Percentiles rank a stretch among this genome's conserved stretches.
Conservation (phyloP, 345 rosid genomes). For the Brassica napus region DNA sequence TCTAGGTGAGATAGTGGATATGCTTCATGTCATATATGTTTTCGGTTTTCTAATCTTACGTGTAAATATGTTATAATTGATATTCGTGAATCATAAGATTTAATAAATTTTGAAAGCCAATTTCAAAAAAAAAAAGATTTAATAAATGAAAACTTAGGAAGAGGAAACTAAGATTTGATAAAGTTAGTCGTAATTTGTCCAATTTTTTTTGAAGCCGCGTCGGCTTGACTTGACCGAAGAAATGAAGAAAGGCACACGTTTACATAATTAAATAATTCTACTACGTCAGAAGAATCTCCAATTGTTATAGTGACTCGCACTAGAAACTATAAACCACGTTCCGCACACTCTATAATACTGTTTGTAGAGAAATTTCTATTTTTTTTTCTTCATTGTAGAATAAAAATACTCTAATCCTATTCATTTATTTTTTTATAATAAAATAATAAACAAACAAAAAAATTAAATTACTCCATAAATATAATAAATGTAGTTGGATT, state of each 20-base stretch:
- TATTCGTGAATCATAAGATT: background rate
- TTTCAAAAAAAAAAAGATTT: no score
- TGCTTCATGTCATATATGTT: constrained; percentile 3
- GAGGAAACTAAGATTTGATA: constrained; percentile 11
- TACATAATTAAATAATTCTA: background rate
- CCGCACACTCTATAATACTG: constrained; percentile 28
- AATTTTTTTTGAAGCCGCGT: constrained; percentile 29
- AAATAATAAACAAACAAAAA: no score
- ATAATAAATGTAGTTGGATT: no score
- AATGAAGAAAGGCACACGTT: constrained; percentile 24
- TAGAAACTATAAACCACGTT: constrained; percentile 35
- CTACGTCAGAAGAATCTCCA: background rate
- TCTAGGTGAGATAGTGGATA: constrained; percentile 11
- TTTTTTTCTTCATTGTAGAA: no score
- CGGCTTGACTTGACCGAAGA: constrained; percentile 40
- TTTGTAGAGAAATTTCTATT: no score
- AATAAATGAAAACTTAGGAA: constrained; percentile 1
- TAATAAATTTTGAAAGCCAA: no score
- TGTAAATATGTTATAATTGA: background rate
- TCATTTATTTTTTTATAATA: no score
- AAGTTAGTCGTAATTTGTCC: constrained; percentile 22
- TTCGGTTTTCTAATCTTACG: background rate
- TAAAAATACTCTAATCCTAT: no score
- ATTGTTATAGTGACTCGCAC: constrained; percentile 7
- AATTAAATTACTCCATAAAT: no score